phyloP scores from a whole-genome alignment of 371 early-diverging fungal species.

The Rhizopus stolonifer region DNA sequence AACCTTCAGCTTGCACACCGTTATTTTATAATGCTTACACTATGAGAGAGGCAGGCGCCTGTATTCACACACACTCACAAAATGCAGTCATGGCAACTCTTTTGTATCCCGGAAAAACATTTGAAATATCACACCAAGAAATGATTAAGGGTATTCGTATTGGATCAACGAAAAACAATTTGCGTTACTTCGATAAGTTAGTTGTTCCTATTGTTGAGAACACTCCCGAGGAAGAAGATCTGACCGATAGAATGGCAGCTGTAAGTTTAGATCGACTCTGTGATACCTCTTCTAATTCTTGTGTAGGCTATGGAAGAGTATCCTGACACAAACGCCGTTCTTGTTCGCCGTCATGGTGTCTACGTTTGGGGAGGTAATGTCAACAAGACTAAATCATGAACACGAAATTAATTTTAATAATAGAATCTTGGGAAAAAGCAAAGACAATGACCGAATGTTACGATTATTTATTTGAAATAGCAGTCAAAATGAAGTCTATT shows the following conservation, averaged over 20 bases:
- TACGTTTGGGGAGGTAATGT: conserved; percentile 88
- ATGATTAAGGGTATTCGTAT: conserved; percentile 97
- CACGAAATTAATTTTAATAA: neutral
- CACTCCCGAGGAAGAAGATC: conserved; percentile 92
- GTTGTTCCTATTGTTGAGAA: conserved; percentile 96
- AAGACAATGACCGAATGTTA: conserved; percentile 98
- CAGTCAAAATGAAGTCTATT: conserved; percentile 85
- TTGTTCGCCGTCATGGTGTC: conserved; percentile 90
- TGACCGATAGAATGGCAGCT: conserved; percentile 88
- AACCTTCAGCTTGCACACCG: conserved; percentile 92
- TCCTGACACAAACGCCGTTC: conserved; percentile 94
- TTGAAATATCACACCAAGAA: conserved; percentile 93
- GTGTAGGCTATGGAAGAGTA: conserved; percentile 80
- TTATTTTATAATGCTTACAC: conserved; percentile 92
- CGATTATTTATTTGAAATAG: conserved; percentile 96
- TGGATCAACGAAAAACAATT: conserved; percentile 64
- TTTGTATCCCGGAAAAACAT: conserved; percentile 66
- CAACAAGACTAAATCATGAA: neutral
- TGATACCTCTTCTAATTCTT: neutral
- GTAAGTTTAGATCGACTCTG: conserved; percentile 37
- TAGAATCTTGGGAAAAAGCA: conserved; percentile 94
- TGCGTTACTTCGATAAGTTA: conserved; percentile 81
- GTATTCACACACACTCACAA: conserved; percentile 96
- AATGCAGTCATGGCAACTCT: conserved; percentile 94
- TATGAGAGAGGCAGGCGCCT: conserved; percentile 89